Percentiles rank a stretch among this genome's conserved stretches.
Evolutionary conservation across 345 rosid genomes (phyloP).

Genomic region (Pseudoturritis turrita): DNA sequence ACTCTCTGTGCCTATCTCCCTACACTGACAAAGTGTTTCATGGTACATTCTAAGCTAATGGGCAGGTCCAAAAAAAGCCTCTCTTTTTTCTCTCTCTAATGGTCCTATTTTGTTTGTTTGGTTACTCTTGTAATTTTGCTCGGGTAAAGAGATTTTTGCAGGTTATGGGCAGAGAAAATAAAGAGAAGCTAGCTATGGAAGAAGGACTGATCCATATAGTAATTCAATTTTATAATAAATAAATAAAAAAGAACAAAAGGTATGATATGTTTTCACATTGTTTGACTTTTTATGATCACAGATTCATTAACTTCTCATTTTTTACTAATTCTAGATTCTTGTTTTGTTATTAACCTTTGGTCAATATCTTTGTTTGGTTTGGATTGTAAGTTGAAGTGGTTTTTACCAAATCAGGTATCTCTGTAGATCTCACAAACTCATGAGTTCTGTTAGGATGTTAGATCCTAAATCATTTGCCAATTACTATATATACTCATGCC

Average conservation of each 20-base stretch:
- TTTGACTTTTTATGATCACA: slow-evolving; percentile 28
- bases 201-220: slow-evolving; percentile 25
- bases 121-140: slow-evolving; percentile 38
- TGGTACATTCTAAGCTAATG: slow-evolving; percentile 37
- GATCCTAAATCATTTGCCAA: slow-evolving; percentile 6
- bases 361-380: slow-evolving; percentile 19
- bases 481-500: slow-evolving; percentile 12
- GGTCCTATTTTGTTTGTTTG: slow-evolving; percentile 34
- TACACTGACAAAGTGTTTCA: slow-evolving; percentile 37
- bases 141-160: slow-evolving; percentile 35
- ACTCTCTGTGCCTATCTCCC: slow-evolving; percentile 33
- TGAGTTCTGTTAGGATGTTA: slow-evolving; percentile 11
- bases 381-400: slow-evolving; percentile 4
- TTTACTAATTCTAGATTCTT: background rate
- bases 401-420: slow-evolving; percentile 29
- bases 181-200: slow-evolving; percentile 36
- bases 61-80: slow-evolving; percentile 31
- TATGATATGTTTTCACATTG: slow-evolving; percentile 30
- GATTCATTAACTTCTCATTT: slow-evolving; percentile 8
- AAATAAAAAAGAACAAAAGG: slow-evolving; percentile 16
- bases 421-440: background rate
- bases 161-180: slow-evolving; percentile 36
- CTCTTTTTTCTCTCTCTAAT: slow-evolving; percentile 28
- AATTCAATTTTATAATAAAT: background rate
- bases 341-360: slow-evolving; percentile 21